Conservation (phyloP, 202 grass and related monocot species). For the Sporobolus alterniflorus region DNA sequence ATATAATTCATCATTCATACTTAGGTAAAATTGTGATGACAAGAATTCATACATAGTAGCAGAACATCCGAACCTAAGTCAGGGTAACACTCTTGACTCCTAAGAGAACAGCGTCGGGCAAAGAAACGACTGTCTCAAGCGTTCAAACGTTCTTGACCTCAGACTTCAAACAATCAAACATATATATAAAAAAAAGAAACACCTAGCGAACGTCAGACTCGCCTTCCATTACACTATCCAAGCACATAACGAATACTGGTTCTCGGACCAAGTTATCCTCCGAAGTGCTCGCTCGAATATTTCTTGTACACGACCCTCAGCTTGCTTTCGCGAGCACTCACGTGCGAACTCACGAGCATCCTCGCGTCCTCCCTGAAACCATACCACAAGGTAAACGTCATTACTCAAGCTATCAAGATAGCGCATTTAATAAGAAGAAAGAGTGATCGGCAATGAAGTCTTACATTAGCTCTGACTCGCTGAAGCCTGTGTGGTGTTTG, state of each 20-base stretch:
- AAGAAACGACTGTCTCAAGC: constrained; percentile 27
- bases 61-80: constrained; percentile 21
- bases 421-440: neutral
- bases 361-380: constrained; percentile 56
- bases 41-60: constrained; percentile 19
- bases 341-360: constrained; percentile 68
- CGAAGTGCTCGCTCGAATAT: constrained; percentile 69
- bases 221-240: constrained; percentile 42
- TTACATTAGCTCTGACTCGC: constrained; percentile 67
- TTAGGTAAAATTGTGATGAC: neutral
- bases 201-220: constrained; percentile 46
- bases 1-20: neutral
- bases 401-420: neutral
- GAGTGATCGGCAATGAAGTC: neutral
- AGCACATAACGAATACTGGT: constrained; percentile 1
- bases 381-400: neutral
- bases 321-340: constrained; percentile 54
- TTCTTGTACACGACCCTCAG: constrained; percentile 83
- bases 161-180: constrained; percentile 43
- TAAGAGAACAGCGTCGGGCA: constrained; percentile 17
- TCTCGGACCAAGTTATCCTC: constrained; percentile 26
- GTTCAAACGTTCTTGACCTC: no score
- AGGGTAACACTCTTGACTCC: constrained; percentile 43
- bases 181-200: neutral
- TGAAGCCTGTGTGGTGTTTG: constrained; percentile 70